Evolutionary conservation across 2,329 filamentous ascomycete species (phyloP), one percentile per base, ranked within the genome.

Genomic region (Trichoderma lentiforme): DNA sequence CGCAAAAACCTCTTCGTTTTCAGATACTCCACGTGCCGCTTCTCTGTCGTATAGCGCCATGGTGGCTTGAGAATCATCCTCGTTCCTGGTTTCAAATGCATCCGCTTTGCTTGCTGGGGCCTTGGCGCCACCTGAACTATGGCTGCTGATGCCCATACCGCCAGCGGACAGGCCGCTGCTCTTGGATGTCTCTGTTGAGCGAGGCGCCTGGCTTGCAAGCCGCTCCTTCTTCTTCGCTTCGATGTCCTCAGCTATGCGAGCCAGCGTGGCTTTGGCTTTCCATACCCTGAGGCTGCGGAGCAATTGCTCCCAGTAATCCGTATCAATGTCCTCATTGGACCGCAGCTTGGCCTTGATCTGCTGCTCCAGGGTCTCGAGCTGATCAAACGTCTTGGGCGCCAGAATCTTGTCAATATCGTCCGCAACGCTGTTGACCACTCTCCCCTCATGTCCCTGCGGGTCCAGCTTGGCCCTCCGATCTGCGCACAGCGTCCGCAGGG

Each of bases 301-400:
- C 18, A 99, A 86, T 79, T 97, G 93, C 79, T 97, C 94, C 96
- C 96, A 99, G 81, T 98, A 99, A 82, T 99, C 96, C 3, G 93
- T 94, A 81, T 99, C 96, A 75, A 99, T 95, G 51, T 93, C 91
- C 78, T 98, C 95, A 79, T 97, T 91, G 8, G 94, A 97, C 67
- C 91, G 87, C 62, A 99, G 84, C 83, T 99, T 99, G 18, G 87
- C 85, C 79, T 90, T 90, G 80, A 99, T 96, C 83, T 98, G 95
- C 74, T 86, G 89, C 82, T 99, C 95, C 63, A 99, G 85, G 21
- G 88, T 88, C 79, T 95, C 92, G n/a, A 99, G 86, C 80, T 98
- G 93, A 77, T 94, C 91, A 77, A 93, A 90, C 18, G 91, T 89
- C 83, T 99, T 99, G 9, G 94, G 93, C 4, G 89, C 88, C 12